Percentiles rank a stretch among this genome's conserved stretches.
These are phyloP conservation scores for Metarhizium anisopliae DNA, from an alignment of 2,329 filamentous ascomycete species.

Conservation along the genomic window DNA sequence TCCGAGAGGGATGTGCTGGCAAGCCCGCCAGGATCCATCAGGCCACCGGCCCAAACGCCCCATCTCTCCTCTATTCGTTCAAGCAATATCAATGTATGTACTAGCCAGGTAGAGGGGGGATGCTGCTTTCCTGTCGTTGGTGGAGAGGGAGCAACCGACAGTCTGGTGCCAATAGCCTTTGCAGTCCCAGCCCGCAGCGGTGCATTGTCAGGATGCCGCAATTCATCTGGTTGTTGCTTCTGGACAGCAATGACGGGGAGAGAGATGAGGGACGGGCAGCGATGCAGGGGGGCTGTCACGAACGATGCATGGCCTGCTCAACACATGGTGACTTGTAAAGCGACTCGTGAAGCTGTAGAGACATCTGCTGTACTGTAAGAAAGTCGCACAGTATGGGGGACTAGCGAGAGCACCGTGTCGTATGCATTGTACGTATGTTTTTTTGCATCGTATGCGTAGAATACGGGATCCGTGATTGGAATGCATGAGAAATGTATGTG, in stretches of 20 bases:
- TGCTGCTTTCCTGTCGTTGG: background rate
- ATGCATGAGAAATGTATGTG: background rate
- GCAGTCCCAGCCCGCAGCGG: constrained; percentile 4
- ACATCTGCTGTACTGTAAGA: background rate
- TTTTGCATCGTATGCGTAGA: background rate
- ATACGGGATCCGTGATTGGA: background rate
- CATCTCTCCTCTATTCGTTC: too few species aligned
- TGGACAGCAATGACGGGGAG: background rate
- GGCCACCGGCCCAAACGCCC: background rate
- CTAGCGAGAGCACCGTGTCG: too few species aligned
- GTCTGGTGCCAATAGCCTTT: constrained; percentile 10
- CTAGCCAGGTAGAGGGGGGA: background rate
- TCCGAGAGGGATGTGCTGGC: constrained; percentile 1
- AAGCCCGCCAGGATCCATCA: background rate
- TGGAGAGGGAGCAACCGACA: constrained; percentile 11
- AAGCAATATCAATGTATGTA: background rate
- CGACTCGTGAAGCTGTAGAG: too few species aligned
- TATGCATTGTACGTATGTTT: too few species aligned
- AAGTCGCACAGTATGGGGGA: background rate
- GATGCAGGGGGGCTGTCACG: background rate
- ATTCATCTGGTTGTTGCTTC: background rate
- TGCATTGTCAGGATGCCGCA: background rate
- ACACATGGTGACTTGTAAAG: background rate
- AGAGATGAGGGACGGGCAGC: constrained; percentile 1
- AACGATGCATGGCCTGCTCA: background rate